These are phyloP conservation scores for Prinsepia uniflora DNA, from an alignment of 306 rosid genomes.

Conservation along the genomic window DNA sequence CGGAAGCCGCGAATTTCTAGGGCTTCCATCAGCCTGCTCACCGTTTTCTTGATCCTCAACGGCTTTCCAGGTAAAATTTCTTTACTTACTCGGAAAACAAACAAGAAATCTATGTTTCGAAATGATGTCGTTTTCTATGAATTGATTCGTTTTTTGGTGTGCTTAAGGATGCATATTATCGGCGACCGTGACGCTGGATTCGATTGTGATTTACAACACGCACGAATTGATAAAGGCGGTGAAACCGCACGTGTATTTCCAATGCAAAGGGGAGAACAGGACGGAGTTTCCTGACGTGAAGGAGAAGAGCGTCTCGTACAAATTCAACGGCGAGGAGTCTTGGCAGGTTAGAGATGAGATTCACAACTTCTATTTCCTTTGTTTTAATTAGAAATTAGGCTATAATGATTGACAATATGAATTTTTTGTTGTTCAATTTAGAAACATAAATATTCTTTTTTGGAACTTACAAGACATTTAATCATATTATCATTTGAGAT, in stretches of 20 bases:
- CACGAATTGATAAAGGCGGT: conserved; percentile 51
- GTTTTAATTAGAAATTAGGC: too few relatives aligned
- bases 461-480: neutral
- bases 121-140: neutral
- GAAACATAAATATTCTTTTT: neutral
- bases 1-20: conserved; percentile 22
- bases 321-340: conserved; percentile 78
- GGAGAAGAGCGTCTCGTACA: conserved; percentile 39
- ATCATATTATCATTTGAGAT: neutral
- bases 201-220: conserved; percentile 56
- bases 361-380: neutral
- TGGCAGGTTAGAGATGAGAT: conserved; percentile 63
- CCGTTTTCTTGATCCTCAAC: conserved; percentile 33
- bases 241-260: conserved; percentile 65
- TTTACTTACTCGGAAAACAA: neutral
- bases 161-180: conserved; percentile 42
- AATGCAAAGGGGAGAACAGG: conserved; percentile 57
- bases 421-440: too few relatives aligned
- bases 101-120: neutral
- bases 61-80: conserved; percentile 46
- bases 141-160: neutral
- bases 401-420: too few relatives aligned
- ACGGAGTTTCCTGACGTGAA: conserved; percentile 62
- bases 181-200: conserved; percentile 58
- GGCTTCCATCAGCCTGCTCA: conserved; percentile 25